Conservation (phyloP, 257 asterid genomes). For the Solanum lycopersicoides region DNA sequence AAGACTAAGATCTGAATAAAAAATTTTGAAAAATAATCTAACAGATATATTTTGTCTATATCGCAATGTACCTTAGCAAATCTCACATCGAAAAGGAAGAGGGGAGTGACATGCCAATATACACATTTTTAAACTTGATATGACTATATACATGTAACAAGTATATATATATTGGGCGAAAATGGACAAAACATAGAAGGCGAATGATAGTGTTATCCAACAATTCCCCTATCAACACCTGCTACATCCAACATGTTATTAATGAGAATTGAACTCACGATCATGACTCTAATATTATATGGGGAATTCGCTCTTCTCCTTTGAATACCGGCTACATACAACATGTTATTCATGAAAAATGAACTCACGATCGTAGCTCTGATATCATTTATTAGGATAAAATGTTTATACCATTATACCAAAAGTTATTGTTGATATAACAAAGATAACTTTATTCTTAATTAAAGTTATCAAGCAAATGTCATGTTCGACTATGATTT, state of each 20-base stretch:
- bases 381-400: background rate
- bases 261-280: no score
- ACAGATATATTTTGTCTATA: background rate
- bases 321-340: background rate
- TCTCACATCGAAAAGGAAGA: background rate
- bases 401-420: background rate
- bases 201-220: background rate
- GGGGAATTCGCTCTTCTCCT: no score
- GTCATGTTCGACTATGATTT: background rate
- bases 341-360: background rate
- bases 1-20: background rate
- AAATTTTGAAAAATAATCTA: background rate
- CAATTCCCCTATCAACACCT: no score
- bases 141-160: background rate
- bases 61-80: background rate
- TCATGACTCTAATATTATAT: no score
- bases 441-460: background rate
- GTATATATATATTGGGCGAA: background rate
- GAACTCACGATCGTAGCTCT: background rate
- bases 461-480: background rate
- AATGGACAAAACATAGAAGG: background rate
- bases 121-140: background rate
- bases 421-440: background rate
- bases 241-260: no score
- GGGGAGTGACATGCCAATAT: background rate